Evolutionary conservation across 306 rosid genomes (phyloP).

Genomic region (Pyrus betulifolia): DNA sequence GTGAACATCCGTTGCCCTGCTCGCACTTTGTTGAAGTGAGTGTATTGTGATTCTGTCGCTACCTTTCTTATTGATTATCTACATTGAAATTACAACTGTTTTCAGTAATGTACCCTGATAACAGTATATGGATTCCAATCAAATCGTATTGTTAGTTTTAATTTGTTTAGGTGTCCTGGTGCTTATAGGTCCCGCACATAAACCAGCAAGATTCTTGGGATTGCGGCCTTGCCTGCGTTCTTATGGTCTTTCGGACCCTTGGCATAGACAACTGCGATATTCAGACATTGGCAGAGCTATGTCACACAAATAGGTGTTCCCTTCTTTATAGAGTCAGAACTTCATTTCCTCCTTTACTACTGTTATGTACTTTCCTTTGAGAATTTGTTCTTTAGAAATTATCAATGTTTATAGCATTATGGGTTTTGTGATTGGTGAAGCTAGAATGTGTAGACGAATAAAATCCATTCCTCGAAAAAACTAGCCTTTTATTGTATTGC

Average conservation of each 20-base stretch:
- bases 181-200: conserved; percentile 74
- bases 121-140: background rate
- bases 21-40: conserved; percentile 66
- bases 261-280: conserved; percentile 48
- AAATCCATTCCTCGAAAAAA: background rate
- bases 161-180: conserved; percentile 12
- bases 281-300: conserved; percentile 54
- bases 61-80: conserved; percentile 6
- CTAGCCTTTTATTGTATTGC: background rate
- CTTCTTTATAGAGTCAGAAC: conserved; percentile 11
- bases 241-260: conserved; percentile 66
- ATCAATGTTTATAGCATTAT: background rate
- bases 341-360: conserved; percentile 13
- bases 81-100: background rate
- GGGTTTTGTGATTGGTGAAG: conserved; percentile 1
- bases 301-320: conserved; percentile 71
- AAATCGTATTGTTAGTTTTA: background rate
- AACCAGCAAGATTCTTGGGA: conserved; percentile 88
- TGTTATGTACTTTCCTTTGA: conserved; percentile 15
- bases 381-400: background rate
- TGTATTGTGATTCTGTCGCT: conserved; percentile 13
- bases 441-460: background rate
- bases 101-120: background rate
- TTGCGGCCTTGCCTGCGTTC: conserved; percentile 92
- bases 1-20: conserved; percentile 34